These are phyloP conservation scores for Tuber umbilicatum DNA, from an alignment of 495 filamentous ascomycete genomes.

Conservation along the genomic window DNA sequence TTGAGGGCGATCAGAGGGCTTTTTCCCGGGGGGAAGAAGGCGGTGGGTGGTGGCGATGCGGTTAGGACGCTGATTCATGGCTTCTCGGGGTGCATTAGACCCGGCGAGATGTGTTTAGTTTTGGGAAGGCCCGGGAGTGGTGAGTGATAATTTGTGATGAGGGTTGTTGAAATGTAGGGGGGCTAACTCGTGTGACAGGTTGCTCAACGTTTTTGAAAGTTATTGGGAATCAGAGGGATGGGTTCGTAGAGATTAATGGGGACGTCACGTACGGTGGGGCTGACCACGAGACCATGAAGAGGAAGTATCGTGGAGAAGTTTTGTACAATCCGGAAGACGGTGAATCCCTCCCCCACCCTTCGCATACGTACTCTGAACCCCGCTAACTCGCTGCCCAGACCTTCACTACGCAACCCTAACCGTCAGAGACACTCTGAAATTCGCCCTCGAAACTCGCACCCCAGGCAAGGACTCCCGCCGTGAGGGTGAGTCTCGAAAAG, in stretches of 20 bases:
- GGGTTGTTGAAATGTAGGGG: neutral
- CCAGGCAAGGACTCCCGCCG: conserved; percentile 58
- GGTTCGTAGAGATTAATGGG: conserved; percentile 57
- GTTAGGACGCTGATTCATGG: conserved; percentile 59
- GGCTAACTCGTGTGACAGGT: conserved; percentile 13
- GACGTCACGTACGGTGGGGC: conserved; percentile 61
- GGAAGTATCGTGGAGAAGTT: conserved; percentile 56
- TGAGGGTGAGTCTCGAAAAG: conserved; percentile 54
- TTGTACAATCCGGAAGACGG: conserved; percentile 43
- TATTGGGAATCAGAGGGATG: conserved; percentile 59
- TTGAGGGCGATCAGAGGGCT: conserved; percentile 51
- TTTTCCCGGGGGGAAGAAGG: conserved; percentile 42
- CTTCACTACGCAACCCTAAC: conserved; percentile 68
- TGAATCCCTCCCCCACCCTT: conserved; percentile 9
- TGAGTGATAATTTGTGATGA: conserved; percentile 2
- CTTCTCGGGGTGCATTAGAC: conserved; percentile 52
- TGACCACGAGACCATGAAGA: conserved; percentile 55
- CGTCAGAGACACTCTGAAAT: conserved; percentile 62
- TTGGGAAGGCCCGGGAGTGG: conserved; percentile 66
- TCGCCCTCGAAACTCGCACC: conserved; percentile 63
- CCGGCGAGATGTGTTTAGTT: conserved; percentile 56
- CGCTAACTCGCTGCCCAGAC: conserved; percentile 46
- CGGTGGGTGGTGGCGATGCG: conserved; percentile 44
- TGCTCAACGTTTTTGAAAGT: conserved; percentile 68
- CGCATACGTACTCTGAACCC: neutral